A percentile compares a stretch with the other conserved stretches of the same genome.
phyloP scores from a whole-genome alignment of 148 eudicot genomes.

The Rhododendron griersonianum region DNA sequence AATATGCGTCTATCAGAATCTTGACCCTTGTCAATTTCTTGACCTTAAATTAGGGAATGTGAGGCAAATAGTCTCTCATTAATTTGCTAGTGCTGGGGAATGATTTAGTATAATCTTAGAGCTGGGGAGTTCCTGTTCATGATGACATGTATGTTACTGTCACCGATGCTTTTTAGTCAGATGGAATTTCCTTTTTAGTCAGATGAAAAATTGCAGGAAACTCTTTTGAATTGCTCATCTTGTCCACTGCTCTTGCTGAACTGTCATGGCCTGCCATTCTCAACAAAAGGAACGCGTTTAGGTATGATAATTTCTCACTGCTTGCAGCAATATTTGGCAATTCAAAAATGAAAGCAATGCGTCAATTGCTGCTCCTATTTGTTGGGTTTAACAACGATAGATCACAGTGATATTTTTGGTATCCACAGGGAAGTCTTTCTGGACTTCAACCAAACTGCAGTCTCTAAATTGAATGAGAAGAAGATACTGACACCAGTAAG shows the following conservation, averaged over 20 bases:
- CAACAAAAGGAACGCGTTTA: slow-evolving; percentile 59
- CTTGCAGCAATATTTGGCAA: not conserved
- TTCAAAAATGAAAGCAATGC: not conserved
- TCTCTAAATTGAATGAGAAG: no score
- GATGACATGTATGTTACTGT: slow-evolving; percentile 54
- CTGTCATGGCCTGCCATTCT: slow-evolving; percentile 86
- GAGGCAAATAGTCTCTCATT: not conserved
- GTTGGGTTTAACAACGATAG: no score
- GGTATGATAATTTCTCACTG: slow-evolving; percentile 32
- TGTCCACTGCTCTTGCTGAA: slow-evolving; percentile 86
- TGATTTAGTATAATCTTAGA: not conserved
- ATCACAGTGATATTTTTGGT: no score
- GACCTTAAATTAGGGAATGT: not conserved
- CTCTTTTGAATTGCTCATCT: slow-evolving; percentile 80
- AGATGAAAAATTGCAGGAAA: slow-evolving; percentile 42
- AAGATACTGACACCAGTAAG: no score
- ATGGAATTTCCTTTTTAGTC: not conserved
- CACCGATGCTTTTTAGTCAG: not conserved
- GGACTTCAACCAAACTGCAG: no score
- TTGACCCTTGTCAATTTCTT: no score
- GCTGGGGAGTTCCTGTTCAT: slow-evolving; percentile 64
- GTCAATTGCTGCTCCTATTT: not conserved
- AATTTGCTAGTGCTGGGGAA: no score
- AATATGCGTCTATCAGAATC: no score
- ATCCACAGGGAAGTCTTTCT: no score